Conservation (phyloP, 805 yeast species). For the Candida peoriensis region DNA sequence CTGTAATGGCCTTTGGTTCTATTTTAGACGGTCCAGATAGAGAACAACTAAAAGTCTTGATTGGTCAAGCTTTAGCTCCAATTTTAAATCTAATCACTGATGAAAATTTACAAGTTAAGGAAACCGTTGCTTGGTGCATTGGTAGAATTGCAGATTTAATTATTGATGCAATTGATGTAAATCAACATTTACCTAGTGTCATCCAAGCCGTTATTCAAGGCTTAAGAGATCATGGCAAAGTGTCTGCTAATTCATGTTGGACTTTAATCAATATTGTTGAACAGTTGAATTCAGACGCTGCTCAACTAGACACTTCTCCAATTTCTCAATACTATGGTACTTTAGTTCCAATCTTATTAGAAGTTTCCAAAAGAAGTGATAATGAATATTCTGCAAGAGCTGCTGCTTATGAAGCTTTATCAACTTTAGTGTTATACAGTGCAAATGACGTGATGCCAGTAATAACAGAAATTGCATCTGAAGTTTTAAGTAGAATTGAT, state of each 20-base stretch:
- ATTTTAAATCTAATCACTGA: conserved; percentile 73
- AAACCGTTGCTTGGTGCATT: conserved; percentile 97
- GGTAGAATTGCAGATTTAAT: conserved; percentile 92
- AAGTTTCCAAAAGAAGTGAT: conserved; percentile 65
- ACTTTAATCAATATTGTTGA: conserved; percentile 87
- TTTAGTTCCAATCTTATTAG: conserved; percentile 65
- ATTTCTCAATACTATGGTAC: conserved; percentile 70
- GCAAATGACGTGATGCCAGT: conserved; percentile 64
- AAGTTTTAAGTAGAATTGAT: conserved; percentile 67
- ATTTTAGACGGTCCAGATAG: conserved; percentile 91
- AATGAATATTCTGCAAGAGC: conserved; percentile 88
- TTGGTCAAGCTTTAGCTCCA: conserved; percentile 79
- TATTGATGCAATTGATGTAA: conserved; percentile 66
- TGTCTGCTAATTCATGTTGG: conserved; percentile 98
- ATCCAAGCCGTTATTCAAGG: conserved; percentile 73
- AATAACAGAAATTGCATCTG: conserved; percentile 70
- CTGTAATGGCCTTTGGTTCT: conserved; percentile 98
- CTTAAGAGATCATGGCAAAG: conserved; percentile 87
- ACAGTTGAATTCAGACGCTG: conserved; percentile 57
- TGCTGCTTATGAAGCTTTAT: conserved; percentile 93
- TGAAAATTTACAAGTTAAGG: conserved; percentile 78
- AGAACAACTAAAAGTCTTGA: conserved; percentile 57
- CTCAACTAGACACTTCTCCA: conserved; percentile 44
- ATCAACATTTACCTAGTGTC: conserved; percentile 62
- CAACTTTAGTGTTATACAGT: conserved; percentile 73